Base-by-base conservation (phyloP, 2,329 filamentous ascomycete species). In the Juglanconis sp. region DNA sequence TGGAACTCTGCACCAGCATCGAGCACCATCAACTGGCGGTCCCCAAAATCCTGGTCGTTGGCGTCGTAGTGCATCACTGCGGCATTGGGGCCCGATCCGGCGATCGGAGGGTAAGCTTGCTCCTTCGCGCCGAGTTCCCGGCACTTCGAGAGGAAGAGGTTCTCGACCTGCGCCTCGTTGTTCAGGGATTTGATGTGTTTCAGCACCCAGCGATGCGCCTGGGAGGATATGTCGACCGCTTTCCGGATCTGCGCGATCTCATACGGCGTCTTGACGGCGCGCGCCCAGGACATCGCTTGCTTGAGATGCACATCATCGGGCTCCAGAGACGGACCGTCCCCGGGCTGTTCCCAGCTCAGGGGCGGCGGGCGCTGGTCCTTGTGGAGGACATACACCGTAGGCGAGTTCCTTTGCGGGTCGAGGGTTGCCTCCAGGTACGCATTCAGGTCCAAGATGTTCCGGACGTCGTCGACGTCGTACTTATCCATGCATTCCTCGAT, bases 81-180 rank as follows among this genome's bases (percentile, higher is more conserved):
- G 5, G 90, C 92, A 69, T 95, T 95, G n/a, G 80, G 71, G 1
- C 94, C 94, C 1, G 89, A 86, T 2, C 90, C 94, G 50, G 91
- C 91, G 67, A 99, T 97, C n/a, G 92, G 84, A 51, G 88, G 85
- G 71, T 99, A 99, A 0, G 94, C 87, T 77, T 96, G 91, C 54
- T 85, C 79, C 64, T 89, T 89, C 3, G 91, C 89, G 63, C 89
- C 90, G 56, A 83, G 79, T 7, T 87, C 82, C 53, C 90, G 86
- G 71, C 92, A 96, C 30, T 84, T 83, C 38, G 85, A 82, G 31
- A 88, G 78, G 70, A 96, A 96, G 10, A 88, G 77, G 48, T 90
- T 92, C 70, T 96, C 90, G 32, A 96, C 83, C 66, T 97, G 87
- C 40, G 90, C 85, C 77, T 99, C 94, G 67, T 90, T 96, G 17